phyloP scores from a whole-genome alignment of 2,329 filamentous ascomycete genomes.

The Cercospora brassicicola region DNA sequence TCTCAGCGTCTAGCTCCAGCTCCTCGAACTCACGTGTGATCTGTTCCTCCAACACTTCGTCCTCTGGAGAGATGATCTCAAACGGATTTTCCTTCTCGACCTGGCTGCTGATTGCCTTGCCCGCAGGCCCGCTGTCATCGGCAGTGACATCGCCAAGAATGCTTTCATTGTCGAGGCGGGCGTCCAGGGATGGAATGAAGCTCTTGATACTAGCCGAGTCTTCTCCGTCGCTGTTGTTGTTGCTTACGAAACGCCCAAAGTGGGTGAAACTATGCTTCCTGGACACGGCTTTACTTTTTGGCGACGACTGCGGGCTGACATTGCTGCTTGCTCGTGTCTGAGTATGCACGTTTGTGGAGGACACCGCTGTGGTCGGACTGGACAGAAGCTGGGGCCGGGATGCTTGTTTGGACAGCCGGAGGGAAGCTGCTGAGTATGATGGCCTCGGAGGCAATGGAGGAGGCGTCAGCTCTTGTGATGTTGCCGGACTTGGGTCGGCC shows the following conservation, averaged over 20 bases:
- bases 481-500: conserved; percentile 5
- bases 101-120: conserved; percentile 66
- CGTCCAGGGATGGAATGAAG: conserved; percentile 63
- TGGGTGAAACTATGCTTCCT: conserved; percentile 43
- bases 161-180: conserved; percentile 74
- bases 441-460: conserved; percentile 43
- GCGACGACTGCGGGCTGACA: conserved; percentile 30
- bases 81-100: conserved; percentile 61
- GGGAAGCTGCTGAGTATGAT: conserved; percentile 26
- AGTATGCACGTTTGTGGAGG: conserved; percentile 76
- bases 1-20: conserved; percentile 60
- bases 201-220: conserved; percentile 68
- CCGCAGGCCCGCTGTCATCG: conserved; percentile 65
- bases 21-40: conserved; percentile 79
- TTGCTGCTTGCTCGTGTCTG: conserved; percentile 64
- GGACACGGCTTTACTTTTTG: conserved; percentile 39
- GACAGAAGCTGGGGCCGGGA: conserved; percentile 52
- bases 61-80: conserved; percentile 53
- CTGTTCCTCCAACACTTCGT: conserved; percentile 56
- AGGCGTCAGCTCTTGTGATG: conserved; percentile 38
- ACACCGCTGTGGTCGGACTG: conserved; percentile 80
- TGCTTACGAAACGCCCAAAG: conserved; percentile 47
- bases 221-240: conserved; percentile 56
- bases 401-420: conserved; percentile 40
- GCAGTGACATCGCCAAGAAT: conserved; percentile 70